These are phyloP conservation scores for Nematocida sp. DNA, from an alignment of 371 early-diverging fungal species.

Conservation along the genomic window DNA sequence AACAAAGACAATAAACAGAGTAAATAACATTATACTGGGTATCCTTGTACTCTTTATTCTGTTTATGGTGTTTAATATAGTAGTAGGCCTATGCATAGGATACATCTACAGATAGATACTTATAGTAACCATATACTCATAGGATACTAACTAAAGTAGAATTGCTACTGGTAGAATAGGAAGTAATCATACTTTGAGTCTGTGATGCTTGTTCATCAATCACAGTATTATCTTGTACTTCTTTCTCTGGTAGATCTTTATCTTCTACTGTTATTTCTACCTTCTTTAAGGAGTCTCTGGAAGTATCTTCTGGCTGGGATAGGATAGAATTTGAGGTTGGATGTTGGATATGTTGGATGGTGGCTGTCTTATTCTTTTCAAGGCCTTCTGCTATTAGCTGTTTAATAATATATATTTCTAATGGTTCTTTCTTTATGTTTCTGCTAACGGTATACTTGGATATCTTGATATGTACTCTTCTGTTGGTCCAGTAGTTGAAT, in stretches of 20 bases:
- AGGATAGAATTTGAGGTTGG: not conserved
- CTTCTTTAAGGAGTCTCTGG: not conserved
- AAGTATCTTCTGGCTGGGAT: not conserved
- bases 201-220: too few species aligned
- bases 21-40: too few species aligned
- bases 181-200: too few species aligned
- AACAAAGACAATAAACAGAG: too few species aligned
- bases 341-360: not conserved
- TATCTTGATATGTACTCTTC: not conserved
- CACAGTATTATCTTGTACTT: too few species aligned
- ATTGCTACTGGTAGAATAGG: too few species aligned
- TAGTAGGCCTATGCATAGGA: not conserved
- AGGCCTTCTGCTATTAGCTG: not conserved
- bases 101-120: not conserved
- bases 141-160: too few species aligned
- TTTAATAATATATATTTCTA: not conserved
- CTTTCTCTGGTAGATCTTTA: too few species aligned
- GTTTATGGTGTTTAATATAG: not conserved
- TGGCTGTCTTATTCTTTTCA: not conserved
- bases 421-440: not conserved
- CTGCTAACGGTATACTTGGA: not conserved
- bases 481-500: conserved; percentile 2
- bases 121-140: too few species aligned
- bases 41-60: not conserved
- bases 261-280: too few species aligned